Evolutionary conservation across 2,329 filamentous ascomycete species (phyloP), one percentile per base, ranked within the genome.

Genomic region (Reticulascus tulasneorum): DNA sequence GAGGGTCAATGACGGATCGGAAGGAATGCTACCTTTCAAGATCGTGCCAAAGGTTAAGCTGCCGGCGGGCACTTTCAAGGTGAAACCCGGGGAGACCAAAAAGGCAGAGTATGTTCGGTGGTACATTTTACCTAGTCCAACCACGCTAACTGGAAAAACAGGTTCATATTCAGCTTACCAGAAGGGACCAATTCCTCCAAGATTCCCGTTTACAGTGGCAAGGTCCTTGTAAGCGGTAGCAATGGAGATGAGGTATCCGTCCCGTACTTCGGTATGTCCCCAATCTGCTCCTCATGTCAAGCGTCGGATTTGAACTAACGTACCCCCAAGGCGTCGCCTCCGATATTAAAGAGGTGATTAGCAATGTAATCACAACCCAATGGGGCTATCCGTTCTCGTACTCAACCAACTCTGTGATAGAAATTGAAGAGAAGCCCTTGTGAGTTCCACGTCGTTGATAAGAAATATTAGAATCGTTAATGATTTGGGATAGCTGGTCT

Each of bases 401-500:
- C 15, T 35, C 18, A 26, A 35, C 11, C 27, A 53, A 5, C 45
- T 50, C 3, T 54, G 48, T 47, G 49, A 54, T 35, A n/a, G n/a
- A n/a, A n/a, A n/a, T n/a, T n/a, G n/a, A n/a, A n/a, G n/a, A n/a
- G n/a, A n/a, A n/a, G n/a, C n/a, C n/a, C n/a, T n/a, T n/a, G n/a
- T n/a, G n/a, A n/a, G n/a, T n/a, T n/a, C n/a, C n/a, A n/a, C n/a
- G n/a, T n/a, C n/a, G n/a, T n/a, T n/a, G n/a, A n/a, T n/a, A n/a
- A n/a, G n/a, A n/a, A n/a, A n/a, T n/a, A n/a, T n/a, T n/a, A n/a
- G n/a, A n/a, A n/a, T n/a, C n/a, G n/a, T n/a, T n/a, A n/a, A n/a
- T n/a, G n/a, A 28, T 15, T 4, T 35, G 1, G 3, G 2, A 9
- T 4, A 42, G 41, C 7, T 82, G 75, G 46, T 77, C 78, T 0